Evolutionary conservation across 257 asterid species (phyloP), one percentile per base, ranked within the genome.

Genomic region (Nicotiana benthamiana): DNA sequence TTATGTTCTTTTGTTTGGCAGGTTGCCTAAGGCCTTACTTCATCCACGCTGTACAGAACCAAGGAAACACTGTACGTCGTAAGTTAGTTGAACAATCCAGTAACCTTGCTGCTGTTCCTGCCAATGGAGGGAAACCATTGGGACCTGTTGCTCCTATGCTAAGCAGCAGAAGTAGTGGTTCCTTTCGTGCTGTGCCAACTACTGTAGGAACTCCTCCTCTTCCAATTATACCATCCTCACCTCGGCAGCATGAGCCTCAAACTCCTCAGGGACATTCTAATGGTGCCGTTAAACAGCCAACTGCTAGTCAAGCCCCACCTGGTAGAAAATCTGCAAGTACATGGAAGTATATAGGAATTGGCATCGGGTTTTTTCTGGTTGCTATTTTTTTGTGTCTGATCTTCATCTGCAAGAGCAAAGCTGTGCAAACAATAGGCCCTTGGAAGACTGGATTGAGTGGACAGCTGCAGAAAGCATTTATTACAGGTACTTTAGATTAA

Each of bases 401-500:
- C 43, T 18, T 87, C 75, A 48, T 87, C 78, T 84, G 89, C 82
- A 86, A 89, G 89, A 90, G 94, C 84, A 85, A 89, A 87, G 92
- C 94, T 11, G 95, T 87, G 16, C 85, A 75, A 81, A 86, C 87
- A 5, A 92, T 96, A 6, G 80, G 91, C 51, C 96, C 98, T 59
- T 96, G 98, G 99, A 96, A 87, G 86, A 90, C 92, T 54, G 98
- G 97, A 80, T 85, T 96, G 88, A 96, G 98, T 84, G 97, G 97
- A 67, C 98, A 96, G 89, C 79, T 96, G 92, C 98, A 91, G 82
- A 94, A 94, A 81, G 99, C 99, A 34, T 89, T 96, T 74, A 86
- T 94, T 53, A 93, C 94, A 65, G 99, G 99, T 93, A 88, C 67
- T n/a, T 34, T 56, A 10, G 75, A 48, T 48, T 48, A 13, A 24